A percentile compares a stretch with the other conserved stretches of the same genome.
Evolutionary conservation across 1,284 basidiomycete genomes (phyloP).

Genomic region (Garcileccinum viscosum): DNA sequence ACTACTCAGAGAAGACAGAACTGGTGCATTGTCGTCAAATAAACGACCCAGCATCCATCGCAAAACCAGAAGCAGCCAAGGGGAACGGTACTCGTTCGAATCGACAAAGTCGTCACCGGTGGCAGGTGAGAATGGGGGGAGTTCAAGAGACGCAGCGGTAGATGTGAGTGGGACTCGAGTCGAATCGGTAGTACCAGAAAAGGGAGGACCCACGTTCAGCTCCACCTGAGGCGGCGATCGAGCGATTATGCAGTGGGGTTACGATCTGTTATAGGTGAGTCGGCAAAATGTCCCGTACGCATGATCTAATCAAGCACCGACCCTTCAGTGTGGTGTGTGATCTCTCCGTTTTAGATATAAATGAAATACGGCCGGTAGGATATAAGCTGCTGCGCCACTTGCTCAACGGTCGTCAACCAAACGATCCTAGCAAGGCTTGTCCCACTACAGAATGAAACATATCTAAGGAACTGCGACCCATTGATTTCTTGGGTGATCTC

Average conservation of each 20-base stretch:
- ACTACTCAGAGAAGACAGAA: slow-evolving; percentile 63
- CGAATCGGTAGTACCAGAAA: slow-evolving; percentile 12
- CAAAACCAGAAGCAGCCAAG: slow-evolving; percentile 36
- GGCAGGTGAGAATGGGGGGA: slow-evolving; percentile 16
- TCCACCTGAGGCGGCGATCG: slow-evolving; percentile 21
- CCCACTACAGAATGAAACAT: slow-evolving; percentile 6
- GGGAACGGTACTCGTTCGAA: slow-evolving; percentile 17
- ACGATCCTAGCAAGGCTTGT: slow-evolving; percentile 5
- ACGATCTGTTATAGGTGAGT: slow-evolving; percentile 20
- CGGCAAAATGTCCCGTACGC: neutral
- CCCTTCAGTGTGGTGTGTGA: slow-evolving; percentile 9
- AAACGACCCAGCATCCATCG: slow-evolving; percentile 74
- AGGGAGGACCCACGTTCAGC: slow-evolving; percentile 6
- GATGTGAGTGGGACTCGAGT: slow-evolving; percentile 5
- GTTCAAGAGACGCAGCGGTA: slow-evolving; percentile 5
- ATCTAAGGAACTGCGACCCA: slow-evolving; percentile 6
- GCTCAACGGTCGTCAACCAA: neutral
- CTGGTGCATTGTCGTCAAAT: slow-evolving; percentile 59
- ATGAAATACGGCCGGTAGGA: slow-evolving; percentile 6
- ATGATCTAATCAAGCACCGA: slow-evolving; percentile 14
- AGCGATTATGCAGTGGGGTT: slow-evolving; percentile 7
- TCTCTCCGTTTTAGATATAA: slow-evolving; percentile 15
- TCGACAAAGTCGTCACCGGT: slow-evolving; percentile 14
- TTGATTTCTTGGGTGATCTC: slow-evolving; percentile 16
- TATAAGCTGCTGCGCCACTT: slow-evolving; percentile 2